phyloP scores from a whole-genome alignment of 208 protist species.

The Wallacemonas collosoma region DNA sequence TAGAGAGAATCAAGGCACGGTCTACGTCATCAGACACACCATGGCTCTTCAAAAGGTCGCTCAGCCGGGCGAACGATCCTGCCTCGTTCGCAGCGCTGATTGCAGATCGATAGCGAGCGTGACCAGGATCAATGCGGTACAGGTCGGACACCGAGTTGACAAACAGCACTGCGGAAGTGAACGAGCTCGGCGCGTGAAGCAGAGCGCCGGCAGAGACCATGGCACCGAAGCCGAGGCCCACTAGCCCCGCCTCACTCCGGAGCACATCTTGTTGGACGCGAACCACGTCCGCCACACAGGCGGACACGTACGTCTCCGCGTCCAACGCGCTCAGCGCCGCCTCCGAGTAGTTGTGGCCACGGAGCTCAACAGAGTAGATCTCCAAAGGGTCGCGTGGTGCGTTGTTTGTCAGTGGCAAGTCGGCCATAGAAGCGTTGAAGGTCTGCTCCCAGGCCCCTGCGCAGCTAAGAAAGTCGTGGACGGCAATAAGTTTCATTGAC shows the following conservation, averaged over 20 bases:
- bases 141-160: constrained; percentile 54
- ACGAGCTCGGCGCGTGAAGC: constrained; percentile 54
- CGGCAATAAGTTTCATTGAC: constrained; percentile 58
- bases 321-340: constrained; percentile 9
- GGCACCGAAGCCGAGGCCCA: constrained; percentile 77
- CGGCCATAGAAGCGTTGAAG: constrained; percentile 45
- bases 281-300: constrained; percentile 63
- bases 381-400: constrained; percentile 66
- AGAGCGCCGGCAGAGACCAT: constrained; percentile 64
- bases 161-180: constrained; percentile 65
- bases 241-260: constrained; percentile 36
- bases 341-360: constrained; percentile 72
- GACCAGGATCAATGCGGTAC: constrained; percentile 34
- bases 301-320: constrained; percentile 30
- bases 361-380: constrained; percentile 78
- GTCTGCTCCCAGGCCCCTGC: constrained; percentile 60
- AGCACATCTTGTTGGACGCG: constrained; percentile 57
- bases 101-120: constrained; percentile 29
- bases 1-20: constrained; percentile 55
- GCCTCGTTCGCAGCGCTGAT: constrained; percentile 33
- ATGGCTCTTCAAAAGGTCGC: constrained; percentile 40
- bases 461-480: constrained; percentile 80
- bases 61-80: constrained; percentile 35
- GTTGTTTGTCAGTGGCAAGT: constrained; percentile 39
- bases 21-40: constrained; percentile 42